Conservation (phyloP, 2,329 filamentous ascomycete genomes). For the Metarhizium robertsii region DNA sequence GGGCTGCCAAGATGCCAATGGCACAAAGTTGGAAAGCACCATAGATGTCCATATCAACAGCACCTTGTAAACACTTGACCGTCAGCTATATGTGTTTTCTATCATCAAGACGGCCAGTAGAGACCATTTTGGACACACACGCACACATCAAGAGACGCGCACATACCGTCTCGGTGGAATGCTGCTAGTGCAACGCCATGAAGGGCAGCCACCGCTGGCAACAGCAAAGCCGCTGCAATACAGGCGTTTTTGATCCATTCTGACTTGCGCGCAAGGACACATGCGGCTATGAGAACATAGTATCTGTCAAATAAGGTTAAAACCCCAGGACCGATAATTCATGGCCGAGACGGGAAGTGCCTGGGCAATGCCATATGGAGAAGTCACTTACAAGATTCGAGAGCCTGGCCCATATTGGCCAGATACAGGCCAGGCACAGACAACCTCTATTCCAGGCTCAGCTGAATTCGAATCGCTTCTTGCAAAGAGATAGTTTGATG, state of each 20-base stretch:
- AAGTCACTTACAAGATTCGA: constrained; percentile 34
- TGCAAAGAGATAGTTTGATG: neutral
- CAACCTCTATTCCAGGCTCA: constrained; percentile 25
- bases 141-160: neutral
- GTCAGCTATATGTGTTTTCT: neutral
- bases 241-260: constrained; percentile 56
- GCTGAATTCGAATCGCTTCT: neutral
- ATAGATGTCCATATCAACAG: constrained; percentile 59
- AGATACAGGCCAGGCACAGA: constrained; percentile 48
- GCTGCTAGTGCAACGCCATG: constrained; percentile 53
- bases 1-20: constrained; percentile 55
- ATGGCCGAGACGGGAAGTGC: neutral
- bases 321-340: neutral
- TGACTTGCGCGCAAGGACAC: constrained; percentile 50
- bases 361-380: neutral
- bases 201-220: constrained; percentile 55
- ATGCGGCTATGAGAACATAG: constrained; percentile 54
- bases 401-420: constrained; percentile 49
- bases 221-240: constrained; percentile 50
- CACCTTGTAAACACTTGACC: constrained; percentile 29
- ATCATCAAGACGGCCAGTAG: neutral
- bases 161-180: constrained; percentile 48
- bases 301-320: constrained; percentile 31
- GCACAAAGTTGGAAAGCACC: constrained; percentile 60
- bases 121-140: neutral